These are phyloP conservation scores for Aspergillus sclerotioniger DNA, from an alignment of 495 filamentous ascomycete species.

Conservation along the genomic window DNA sequence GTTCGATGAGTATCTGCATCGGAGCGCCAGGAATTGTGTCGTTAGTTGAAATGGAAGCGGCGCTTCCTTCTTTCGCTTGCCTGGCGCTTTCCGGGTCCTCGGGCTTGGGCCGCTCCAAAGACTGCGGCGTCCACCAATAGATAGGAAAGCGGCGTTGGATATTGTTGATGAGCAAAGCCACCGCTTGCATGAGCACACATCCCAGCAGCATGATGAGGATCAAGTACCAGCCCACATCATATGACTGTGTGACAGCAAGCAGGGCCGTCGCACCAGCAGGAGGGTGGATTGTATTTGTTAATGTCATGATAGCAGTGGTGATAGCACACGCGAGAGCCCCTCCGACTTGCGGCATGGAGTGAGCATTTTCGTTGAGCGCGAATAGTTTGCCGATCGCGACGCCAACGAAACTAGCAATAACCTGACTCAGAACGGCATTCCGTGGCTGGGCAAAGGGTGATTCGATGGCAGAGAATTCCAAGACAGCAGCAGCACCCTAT, in stretches of 20 bases:
- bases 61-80: slow-evolving; percentile 16
- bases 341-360: slow-evolving; percentile 59
- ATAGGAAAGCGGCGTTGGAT: slow-evolving; percentile 70
- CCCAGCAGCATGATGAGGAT: slow-evolving; percentile 67
- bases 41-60: slow-evolving; percentile 23
- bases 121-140: slow-evolving; percentile 63
- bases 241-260: slow-evolving; percentile 65
- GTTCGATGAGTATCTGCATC: slow-evolving; percentile 32
- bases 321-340: slow-evolving; percentile 68
- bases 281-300: slow-evolving; percentile 80
- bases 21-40: slow-evolving; percentile 26
- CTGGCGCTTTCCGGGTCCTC: slow-evolving; percentile 27
- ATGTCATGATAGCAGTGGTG: slow-evolving; percentile 68
- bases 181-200: slow-evolving; percentile 59
- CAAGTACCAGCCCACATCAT: slow-evolving; percentile 69
- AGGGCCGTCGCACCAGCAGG: slow-evolving; percentile 87
- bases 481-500: slow-evolving; percentile 74
- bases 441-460: slow-evolving; percentile 84
- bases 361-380: slow-evolving; percentile 46
- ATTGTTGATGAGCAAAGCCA: slow-evolving; percentile 73
- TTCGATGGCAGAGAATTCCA: slow-evolving; percentile 71
- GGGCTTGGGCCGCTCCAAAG: slow-evolving; percentile 19
- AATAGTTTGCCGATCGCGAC: slow-evolving; percentile 72
- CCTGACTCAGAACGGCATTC: slow-evolving; percentile 69
- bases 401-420: slow-evolving; percentile 65